phyloP scores from a whole-genome alignment of 2,329 filamentous ascomycete species.

The Penicillium sp. region DNA sequence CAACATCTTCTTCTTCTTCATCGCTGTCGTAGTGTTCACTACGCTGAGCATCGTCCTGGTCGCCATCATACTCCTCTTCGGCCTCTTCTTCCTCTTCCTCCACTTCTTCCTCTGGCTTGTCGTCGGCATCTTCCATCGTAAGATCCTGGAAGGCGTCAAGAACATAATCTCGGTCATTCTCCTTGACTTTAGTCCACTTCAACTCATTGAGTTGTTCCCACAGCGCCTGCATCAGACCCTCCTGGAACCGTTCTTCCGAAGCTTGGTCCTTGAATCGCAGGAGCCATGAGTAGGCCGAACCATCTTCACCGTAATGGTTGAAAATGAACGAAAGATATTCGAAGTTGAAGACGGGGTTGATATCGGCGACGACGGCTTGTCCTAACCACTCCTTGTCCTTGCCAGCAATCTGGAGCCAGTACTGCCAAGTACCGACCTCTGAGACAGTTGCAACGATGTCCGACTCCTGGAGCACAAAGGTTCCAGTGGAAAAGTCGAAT shows the following conservation, averaged over 20 bases:
- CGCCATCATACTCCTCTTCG: slow-evolving; percentile 62
- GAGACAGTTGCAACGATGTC: slow-evolving; percentile 76
- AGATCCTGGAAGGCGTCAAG: slow-evolving; percentile 94
- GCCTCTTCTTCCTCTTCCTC: slow-evolving; percentile 55
- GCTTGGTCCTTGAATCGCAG: slow-evolving; percentile 84
- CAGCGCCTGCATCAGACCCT: slow-evolving; percentile 89
- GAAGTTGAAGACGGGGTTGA: slow-evolving; percentile 98
- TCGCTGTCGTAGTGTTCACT: slow-evolving; percentile 74
- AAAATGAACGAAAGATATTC: slow-evolving; percentile 99
- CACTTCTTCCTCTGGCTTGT: slow-evolving; percentile 56
- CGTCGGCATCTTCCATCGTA: slow-evolving; percentile 76
- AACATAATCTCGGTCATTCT: slow-evolving; percentile 90
- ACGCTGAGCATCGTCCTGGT: slow-evolving; percentile 62
- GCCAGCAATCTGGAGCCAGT: slow-evolving; percentile 86
- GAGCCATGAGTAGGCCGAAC: slow-evolving; percentile 92
- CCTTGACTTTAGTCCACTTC: slow-evolving; percentile 92
- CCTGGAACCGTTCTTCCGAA: slow-evolving; percentile 81
- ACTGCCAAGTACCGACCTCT: slow-evolving; percentile 88
- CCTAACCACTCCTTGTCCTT: slow-evolving; percentile 80
- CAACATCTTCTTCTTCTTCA: slow-evolving; percentile 76
- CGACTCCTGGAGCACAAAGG: slow-evolving; percentile 78
- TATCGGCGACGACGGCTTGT: slow-evolving; percentile 79
- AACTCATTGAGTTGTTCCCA: slow-evolving; percentile 95
- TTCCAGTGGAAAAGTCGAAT: slow-evolving; percentile 83
- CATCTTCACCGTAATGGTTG: slow-evolving; percentile 88